Evolutionary conservation across 2,329 filamentous ascomycete species (phyloP).

Genomic region (Hypoxylon sp.): DNA sequence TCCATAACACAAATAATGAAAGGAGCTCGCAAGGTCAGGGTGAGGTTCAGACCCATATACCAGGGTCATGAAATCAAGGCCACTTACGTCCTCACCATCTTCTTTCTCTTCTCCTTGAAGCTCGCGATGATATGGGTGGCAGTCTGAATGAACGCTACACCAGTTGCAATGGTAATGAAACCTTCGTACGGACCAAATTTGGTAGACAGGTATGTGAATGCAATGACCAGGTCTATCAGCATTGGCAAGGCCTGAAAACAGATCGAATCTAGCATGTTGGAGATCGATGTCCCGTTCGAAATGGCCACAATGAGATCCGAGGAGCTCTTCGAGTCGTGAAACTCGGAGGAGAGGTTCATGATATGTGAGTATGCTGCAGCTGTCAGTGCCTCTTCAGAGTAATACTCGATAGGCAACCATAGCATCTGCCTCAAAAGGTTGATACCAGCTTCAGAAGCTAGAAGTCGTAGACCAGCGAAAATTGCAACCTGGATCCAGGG

Average conservation of each 20-base stretch:
- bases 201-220: constrained; percentile 70
- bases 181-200: constrained; percentile 73
- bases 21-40: constrained; percentile 46
- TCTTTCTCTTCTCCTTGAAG: constrained; percentile 64
- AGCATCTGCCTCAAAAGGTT: constrained; percentile 67
- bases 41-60: background rate
- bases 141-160: constrained; percentile 68
- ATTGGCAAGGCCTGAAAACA: constrained; percentile 71
- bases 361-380: constrained; percentile 70
- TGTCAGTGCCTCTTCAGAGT: constrained; percentile 66
- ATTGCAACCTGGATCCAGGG: constrained; percentile 67
- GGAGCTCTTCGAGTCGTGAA: constrained; percentile 71
- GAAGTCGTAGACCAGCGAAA: constrained; percentile 65
- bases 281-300: constrained; percentile 65
- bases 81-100: constrained; percentile 62
- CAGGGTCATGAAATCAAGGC: background rate
- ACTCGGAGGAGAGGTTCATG: constrained; percentile 71
- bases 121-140: constrained; percentile 65
- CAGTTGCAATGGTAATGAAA: constrained; percentile 71
- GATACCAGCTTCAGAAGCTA: constrained; percentile 68
- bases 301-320: constrained; percentile 71
- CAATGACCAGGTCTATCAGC: constrained; percentile 71
- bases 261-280: constrained; percentile 69
- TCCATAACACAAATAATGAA: background rate
- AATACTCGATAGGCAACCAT: constrained; percentile 70